Conservation (phyloP, 176 grass and related monocot species). For the Leersia perrieri region DNA sequence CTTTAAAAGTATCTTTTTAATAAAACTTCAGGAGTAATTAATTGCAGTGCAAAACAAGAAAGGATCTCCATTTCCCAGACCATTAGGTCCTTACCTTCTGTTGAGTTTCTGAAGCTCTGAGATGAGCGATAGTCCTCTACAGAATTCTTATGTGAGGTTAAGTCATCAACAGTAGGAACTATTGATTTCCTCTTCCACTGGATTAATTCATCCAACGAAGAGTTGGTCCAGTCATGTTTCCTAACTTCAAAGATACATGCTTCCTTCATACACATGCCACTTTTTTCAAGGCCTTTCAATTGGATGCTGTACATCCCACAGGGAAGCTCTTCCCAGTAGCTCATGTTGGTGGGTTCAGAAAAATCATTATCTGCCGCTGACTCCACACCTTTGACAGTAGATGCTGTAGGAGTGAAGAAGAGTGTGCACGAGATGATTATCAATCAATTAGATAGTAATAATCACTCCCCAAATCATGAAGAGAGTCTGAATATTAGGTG, state of each 20-base stretch:
- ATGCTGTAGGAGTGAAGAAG: slow-evolving; percentile 30
- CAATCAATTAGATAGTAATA: not conserved
- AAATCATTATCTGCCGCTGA: slow-evolving; percentile 35
- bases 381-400: slow-evolving; percentile 26
- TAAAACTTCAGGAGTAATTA: slow-evolving; percentile 9
- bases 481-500: slow-evolving; percentile 3
- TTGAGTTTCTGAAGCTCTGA: slow-evolving; percentile 6
- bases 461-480: not conserved
- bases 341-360: slow-evolving; percentile 23
- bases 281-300: slow-evolving; percentile 33
- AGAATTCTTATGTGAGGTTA: not conserved
- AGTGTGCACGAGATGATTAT: slow-evolving; percentile 20
- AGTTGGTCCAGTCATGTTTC: slow-evolving; percentile 59
- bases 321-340: slow-evolving; percentile 85
- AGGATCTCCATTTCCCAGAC: not conserved
- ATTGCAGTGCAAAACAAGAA: slow-evolving; percentile 25
- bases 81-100: slow-evolving; percentile 15
- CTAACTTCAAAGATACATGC: slow-evolving; percentile 40
- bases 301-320: slow-evolving; percentile 77
- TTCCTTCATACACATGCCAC: slow-evolving; percentile 26
- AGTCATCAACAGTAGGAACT: slow-evolving; percentile 40
- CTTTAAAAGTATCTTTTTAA: not conserved
- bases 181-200: slow-evolving; percentile 62
- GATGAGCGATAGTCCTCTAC: slow-evolving; percentile 17
- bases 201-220: slow-evolving; percentile 58